phyloP scores from a whole-genome alignment of 306 rosid genomes.

The Myrica gale region DNA sequence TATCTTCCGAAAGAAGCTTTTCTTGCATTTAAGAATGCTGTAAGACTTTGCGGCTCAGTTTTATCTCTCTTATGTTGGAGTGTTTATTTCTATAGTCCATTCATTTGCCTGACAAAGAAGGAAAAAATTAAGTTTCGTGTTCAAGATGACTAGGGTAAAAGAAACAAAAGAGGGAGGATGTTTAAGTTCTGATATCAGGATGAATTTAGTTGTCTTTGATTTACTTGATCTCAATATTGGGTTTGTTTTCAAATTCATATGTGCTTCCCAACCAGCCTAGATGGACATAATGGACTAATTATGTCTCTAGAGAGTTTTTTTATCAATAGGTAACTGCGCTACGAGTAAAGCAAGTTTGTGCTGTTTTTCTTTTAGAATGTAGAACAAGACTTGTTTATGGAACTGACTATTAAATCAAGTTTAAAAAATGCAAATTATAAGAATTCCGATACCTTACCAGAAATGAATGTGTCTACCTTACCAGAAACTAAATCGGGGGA shows the following conservation, averaged over 20 bases:
- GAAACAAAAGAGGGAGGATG: no score
- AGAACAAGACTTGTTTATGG: neutral
- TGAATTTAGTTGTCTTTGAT: neutral
- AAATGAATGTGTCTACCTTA: no score
- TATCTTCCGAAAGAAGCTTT: conserved; percentile 81
- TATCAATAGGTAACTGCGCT: neutral
- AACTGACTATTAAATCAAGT: neutral
- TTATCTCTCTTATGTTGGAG: neutral
- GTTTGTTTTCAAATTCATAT: neutral
- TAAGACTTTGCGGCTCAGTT: conserved; percentile 42
- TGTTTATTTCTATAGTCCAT: neutral
- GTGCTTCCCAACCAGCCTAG: neutral
- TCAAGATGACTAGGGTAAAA: neutral
- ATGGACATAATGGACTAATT: neutral
- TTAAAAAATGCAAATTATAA: neutral
- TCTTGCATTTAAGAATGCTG: conserved; percentile 71
- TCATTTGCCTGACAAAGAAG: conserved; percentile 1
- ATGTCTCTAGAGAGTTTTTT: neutral
- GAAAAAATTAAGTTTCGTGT: neutral
- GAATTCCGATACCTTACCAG: neutral
- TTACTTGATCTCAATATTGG: neutral
- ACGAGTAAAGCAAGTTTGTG: neutral
- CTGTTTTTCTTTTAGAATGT: neutral
- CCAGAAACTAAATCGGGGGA: no score
- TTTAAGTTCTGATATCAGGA: no score